These are phyloP conservation scores for Galerina sulciceps DNA, from an alignment of 768 basidiomycete genomes.

Conservation along the genomic window DNA sequence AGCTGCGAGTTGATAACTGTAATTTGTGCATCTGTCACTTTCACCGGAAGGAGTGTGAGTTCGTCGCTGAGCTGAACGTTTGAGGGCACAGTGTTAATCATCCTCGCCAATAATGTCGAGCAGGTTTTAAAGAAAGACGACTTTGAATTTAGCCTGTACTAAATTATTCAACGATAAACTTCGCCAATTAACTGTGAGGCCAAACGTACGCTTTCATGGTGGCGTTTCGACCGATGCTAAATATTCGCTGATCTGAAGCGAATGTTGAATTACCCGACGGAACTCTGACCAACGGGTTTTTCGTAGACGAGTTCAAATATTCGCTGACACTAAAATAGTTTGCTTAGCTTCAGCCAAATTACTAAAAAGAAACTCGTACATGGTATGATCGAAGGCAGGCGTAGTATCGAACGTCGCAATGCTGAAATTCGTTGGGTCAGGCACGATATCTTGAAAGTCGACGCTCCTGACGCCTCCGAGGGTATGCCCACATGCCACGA, in stretches of 20 bases:
- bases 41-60: conserved; percentile 36
- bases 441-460: conserved; percentile 41
- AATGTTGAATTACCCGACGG: conserved; percentile 31
- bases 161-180: not conserved
- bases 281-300: conserved; percentile 38
- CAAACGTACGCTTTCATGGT: conserved; percentile 38
- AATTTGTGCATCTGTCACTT: conserved; percentile 32
- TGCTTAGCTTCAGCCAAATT: not conserved
- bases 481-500: conserved; percentile 49
- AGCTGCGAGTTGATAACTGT: conserved; percentile 27
- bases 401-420: conserved; percentile 35
- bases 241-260: conserved; percentile 42
- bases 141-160: conserved; percentile 7
- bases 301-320: conserved; percentile 43
- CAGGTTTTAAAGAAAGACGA: conserved; percentile 35
- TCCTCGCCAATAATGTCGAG: conserved; percentile 35
- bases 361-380: conserved; percentile 24
- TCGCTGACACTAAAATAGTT: conserved; percentile 32
- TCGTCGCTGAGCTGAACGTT: conserved; percentile 39
- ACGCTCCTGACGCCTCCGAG: conserved; percentile 42
- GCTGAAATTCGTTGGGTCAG: conserved; percentile 13
- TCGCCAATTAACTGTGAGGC: not conserved
- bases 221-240: conserved; percentile 39
- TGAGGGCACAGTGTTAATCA: conserved; percentile 46
- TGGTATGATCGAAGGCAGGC: conserved; percentile 33